Evolutionary conservation across 306 rosid species (phyloP), one percentile per base, ranked within the genome.

Genomic region (Quercus variabilis): DNA sequence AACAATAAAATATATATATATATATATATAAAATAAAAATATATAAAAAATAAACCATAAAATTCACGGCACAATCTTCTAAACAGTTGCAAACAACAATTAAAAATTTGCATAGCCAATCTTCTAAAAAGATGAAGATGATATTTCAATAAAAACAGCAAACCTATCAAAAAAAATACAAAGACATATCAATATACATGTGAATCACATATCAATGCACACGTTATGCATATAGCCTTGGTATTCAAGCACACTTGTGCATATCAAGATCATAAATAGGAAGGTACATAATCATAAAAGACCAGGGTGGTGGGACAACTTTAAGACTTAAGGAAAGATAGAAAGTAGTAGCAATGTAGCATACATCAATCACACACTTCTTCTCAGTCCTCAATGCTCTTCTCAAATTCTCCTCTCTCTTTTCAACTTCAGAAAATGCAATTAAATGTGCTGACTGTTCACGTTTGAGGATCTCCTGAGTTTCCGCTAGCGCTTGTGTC

Each of bases 381-480:
- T 90, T 93, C 86, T 96, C 97, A 6, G 86, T 74, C 75, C 30
- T 83, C 76, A 93, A 81, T 7, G 90, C 88, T 77, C 73, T 90
- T 85, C 88, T 91, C 85, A 89, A 74, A 82, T 88, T 91, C 46
- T 91, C 97, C 86, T 88, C 95, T 65, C 93, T 85, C 78, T 84
- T 90, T 74, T 85, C 86, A 58, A 85, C 92, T 85, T 96, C 98
- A 5, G 96, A 89, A 14, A 89, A 56, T 28, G 97, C 90, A 76
- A 95, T 86, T 18, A 93, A 74, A 85, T 95, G 92, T 30, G 94
- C 86, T 14, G 96, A 87, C 33, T 89, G 90, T 77, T 93, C 97
- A 21, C 98, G 92, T 43, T 95, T 90, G 56, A 93, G 87, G 73
- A 96, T 93, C 89, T 93, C 98, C 78, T 83, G 82, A 69, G 89